Evolutionary conservation across 805 yeast species (phyloP), one percentile per base, ranked within the genome.

Genomic region (Candida anglica): DNA sequence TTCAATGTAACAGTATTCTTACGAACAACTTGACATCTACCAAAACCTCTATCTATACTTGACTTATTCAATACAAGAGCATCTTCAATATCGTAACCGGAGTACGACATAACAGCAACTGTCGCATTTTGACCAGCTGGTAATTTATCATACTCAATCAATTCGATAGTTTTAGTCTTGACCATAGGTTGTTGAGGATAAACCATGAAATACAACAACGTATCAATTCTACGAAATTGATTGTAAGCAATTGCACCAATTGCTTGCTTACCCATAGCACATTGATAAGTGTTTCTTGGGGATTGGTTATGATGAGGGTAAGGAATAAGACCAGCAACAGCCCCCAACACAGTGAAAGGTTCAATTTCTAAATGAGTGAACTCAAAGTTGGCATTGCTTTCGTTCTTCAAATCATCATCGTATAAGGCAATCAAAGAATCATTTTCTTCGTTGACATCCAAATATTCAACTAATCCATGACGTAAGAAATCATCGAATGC

Each of bases 131-230:
- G 98, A 6, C 98, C 98, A 4, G 98, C 98, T 3, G 98, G 98
- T 27, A 93, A 69, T 56, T 93, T 89, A 61, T 93, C 98, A 57
- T 93, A 93, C 41, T 91, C 85, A 43, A 93, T 91, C 41, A 93
- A 70, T 63, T 93, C 98, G 46, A 93, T 93, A 0, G 98, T 93
- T 57, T 88, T 86, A 3, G 98, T 88, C 65, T 93, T 93, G 18
- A 93, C 98, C 98, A 93, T 86, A 0, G 98, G 98, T 58, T 93
- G 98, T 63, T 93, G 98, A 4, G 98, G 98, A 55, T 93, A 93
- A n/a, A 88, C 95, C 96, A 93, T 86, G 44, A 93, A 70, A 53
- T 93, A 93, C 44, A 93, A 68, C 52, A 93, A 64, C 1, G 98
- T 93, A 54, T 93, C 98, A 46, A 93, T 91, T 60, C 98, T 81